Conservation (phyloP, 306 rosid species). For the Vicia sativa region DNA sequence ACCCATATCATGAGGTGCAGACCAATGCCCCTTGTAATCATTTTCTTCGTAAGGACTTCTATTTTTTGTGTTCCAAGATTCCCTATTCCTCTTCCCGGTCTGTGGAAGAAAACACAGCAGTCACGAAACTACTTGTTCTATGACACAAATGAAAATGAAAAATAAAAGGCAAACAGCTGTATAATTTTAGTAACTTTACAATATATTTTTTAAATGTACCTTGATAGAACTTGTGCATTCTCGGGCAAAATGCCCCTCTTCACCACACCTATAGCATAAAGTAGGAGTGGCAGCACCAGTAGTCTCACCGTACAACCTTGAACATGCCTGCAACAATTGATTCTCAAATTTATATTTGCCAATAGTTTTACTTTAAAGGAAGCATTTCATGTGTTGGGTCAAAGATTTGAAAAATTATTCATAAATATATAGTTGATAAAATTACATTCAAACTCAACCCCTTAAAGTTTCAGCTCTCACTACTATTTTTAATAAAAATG, state of each 20-base stretch:
- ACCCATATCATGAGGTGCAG: constrained; percentile 60
- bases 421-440: constrained; percentile 1
- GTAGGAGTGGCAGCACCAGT: constrained; percentile 51
- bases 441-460: neutral
- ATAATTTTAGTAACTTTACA: neutral
- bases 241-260: constrained; percentile 91
- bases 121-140: constrained; percentile 23
- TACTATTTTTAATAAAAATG: neutral
- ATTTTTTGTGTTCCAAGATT: constrained; percentile 44
- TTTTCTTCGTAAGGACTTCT: constrained; percentile 49
- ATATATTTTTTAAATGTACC: constrained; percentile 43
- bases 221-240: constrained; percentile 61
- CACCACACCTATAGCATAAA: constrained; percentile 79
- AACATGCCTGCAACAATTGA: constrained; percentile 59
- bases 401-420: neutral
- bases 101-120: constrained; percentile 34
- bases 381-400: neutral
- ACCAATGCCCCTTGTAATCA: constrained; percentile 48
- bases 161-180: neutral
- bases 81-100: constrained; percentile 55
- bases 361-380: neutral
- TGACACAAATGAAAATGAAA: neutral
- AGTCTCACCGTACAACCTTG: constrained; percentile 55
- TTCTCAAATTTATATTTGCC: constrained; percentile 2
- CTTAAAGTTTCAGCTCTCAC: neutral